Evolutionary conservation across 768 basidiomycete genomes (phyloP), one percentile per base, ranked within the genome.

Genomic region (Leccinum disarticulatum): DNA sequence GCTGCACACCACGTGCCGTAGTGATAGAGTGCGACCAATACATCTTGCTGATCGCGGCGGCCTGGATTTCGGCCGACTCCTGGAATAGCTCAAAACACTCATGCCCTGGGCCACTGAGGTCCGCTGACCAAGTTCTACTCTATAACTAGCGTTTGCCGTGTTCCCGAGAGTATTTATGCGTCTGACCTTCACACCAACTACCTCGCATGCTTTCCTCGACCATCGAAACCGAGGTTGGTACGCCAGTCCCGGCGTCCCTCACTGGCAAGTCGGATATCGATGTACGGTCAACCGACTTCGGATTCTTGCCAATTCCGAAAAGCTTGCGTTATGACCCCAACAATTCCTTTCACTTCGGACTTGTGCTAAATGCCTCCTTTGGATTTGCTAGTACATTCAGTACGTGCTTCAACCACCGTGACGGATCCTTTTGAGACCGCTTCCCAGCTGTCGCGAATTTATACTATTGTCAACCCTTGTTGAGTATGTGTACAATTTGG

Each of bases 391-490:
- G 84, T 62, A 88, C 86, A 31, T 73, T 74, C 55, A 63, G 72
- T 74, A 47, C 50, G 73, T 60, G 14, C 25, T 27, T 13, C 9
- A 25, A 8, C 4, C n/a, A 4, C 7, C 5, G 6, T 6, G 35
- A 22, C 3, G 6, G n/a, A 43, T 31, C 28, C 7, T 31, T 33
- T 22, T 62, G n/a, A 68, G 14, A 13, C 33, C 30, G 43, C n/a
- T 43, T 33, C 3, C 7, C 17, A 88, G 87, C 76, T 47, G 85
- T 85, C 14, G 81, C 85, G n/a, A 93, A 93, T 67, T 69, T 93
- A 51, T 93, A 93, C 68, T 94, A 93, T 64, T 89, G 87, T 61
- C 90, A 91, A 75, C 91, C 91, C 0, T 69, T 94, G 64, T 74
- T 93, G 14, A 89, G 91, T 85, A 69, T 62, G 80, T 75, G 61